A percentile compares a stretch with the other conserved stretches of the same genome.
These are phyloP conservation scores for Ploettnerulaceae sp. DNA, from an alignment of 2,329 filamentous ascomycete species.

Conservation along the genomic window DNA sequence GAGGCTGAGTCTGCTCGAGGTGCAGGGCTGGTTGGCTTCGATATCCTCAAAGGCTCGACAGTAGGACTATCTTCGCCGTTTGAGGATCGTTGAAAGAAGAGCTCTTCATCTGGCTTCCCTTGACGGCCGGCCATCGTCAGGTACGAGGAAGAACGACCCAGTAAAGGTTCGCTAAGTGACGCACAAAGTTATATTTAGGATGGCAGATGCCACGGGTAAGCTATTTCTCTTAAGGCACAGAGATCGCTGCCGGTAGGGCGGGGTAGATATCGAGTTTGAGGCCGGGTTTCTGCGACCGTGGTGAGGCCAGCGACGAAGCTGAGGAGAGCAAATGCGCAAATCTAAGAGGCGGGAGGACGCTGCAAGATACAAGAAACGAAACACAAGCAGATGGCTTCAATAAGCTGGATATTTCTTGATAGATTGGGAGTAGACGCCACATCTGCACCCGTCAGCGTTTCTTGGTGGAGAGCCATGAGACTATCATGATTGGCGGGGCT, in stretches of 20 bases:
- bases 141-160: conserved; percentile 21
- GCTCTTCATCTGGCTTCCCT: conserved; percentile 72
- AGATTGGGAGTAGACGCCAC: conserved; percentile 8
- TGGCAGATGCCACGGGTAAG: conserved; percentile 25
- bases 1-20: conserved; percentile 38
- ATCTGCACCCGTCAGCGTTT: conserved; percentile 10
- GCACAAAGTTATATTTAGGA: conserved; percentile 31
- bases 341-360: conserved; percentile 18
- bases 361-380: conserved; percentile 20
- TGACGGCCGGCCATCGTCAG: conserved; percentile 39
- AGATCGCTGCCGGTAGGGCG: conserved; percentile 23
- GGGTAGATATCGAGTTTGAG: conserved; percentile 18
- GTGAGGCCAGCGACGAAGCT: conserved; percentile 15
- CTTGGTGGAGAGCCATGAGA: conserved; percentile 6
- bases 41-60: conserved; percentile 78
- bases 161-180: conserved; percentile 24
- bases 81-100: conserved; percentile 61
- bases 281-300: conserved; percentile 25
- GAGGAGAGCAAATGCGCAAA: conserved; percentile 14
- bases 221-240: conserved; percentile 27
- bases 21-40: conserved; percentile 67
- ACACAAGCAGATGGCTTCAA: conserved; percentile 17
- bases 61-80: conserved; percentile 63
- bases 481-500: conserved; percentile 18
- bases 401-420: conserved; percentile 18